A percentile compares a stretch with the other conserved stretches of the same genome.
Conservation (phyloP, 805 yeast species). For the Saturnispora sanitii region DNA sequence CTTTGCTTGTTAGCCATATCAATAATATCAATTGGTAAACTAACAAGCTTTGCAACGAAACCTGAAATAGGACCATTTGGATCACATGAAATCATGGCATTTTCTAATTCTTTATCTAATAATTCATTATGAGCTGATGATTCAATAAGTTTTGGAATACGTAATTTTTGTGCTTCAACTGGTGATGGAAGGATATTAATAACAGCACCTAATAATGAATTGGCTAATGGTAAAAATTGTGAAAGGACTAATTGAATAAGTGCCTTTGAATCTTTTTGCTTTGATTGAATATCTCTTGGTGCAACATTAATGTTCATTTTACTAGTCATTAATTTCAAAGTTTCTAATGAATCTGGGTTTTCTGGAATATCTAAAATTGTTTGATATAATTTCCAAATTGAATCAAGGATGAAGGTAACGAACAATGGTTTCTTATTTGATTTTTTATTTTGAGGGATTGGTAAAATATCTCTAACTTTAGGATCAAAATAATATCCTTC, state of each 20-base stretch:
- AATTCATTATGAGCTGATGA: slow-evolving; percentile 42
- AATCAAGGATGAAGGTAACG: slow-evolving; percentile 78
- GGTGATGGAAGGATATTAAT: slow-evolving; percentile 86
- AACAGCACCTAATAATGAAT: slow-evolving; percentile 74
- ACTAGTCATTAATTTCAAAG: slow-evolving; percentile 62
- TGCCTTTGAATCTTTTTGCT: slow-evolving; percentile 51
- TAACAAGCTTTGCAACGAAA: slow-evolving; percentile 81
- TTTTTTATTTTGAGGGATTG: slow-evolving; percentile 54
- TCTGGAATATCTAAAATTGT: slow-evolving; percentile 34
- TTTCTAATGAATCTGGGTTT: slow-evolving; percentile 55
- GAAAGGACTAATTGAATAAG: slow-evolving; percentile 61
- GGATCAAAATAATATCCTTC: slow-evolving; percentile 89
- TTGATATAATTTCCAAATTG: slow-evolving; percentile 85
- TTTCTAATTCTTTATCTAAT: slow-evolving; percentile 39
- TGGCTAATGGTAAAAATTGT: slow-evolving; percentile 92
- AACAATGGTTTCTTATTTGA: slow-evolving; percentile 65
- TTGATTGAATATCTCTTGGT: slow-evolving; percentile 67
- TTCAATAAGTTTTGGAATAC: slow-evolving; percentile 60
- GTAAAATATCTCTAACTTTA: slow-evolving; percentile 74
- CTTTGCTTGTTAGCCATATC: slow-evolving; percentile 36
- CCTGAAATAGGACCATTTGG: slow-evolving; percentile 57
- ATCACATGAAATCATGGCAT: slow-evolving; percentile 60
- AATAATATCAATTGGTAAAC: slow-evolving; percentile 65
- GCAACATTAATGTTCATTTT: slow-evolving; percentile 58
- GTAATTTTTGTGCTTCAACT: slow-evolving; percentile 53